These are phyloP conservation scores for Podospora australis DNA, from an alignment of 495 filamentous ascomycete species.

Conservation along the genomic window DNA sequence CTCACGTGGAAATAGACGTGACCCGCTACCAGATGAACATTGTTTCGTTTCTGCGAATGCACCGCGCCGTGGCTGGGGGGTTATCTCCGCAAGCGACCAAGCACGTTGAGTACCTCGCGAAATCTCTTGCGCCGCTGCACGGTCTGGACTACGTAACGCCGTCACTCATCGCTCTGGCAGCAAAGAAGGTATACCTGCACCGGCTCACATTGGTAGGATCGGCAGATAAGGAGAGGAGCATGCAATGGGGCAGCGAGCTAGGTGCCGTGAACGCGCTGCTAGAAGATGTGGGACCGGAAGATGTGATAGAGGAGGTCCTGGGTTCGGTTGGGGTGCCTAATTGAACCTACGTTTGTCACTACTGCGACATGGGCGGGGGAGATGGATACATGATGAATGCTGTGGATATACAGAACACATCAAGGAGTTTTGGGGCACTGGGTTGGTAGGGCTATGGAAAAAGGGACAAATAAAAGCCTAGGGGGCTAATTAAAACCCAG, in stretches of 20 bases:
- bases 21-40: constrained; percentile 79
- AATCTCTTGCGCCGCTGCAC: constrained; percentile 76
- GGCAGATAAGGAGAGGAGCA: constrained; percentile 65
- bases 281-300: constrained; percentile 62
- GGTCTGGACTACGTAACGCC: constrained; percentile 76
- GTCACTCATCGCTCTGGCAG: constrained; percentile 73
- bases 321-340: constrained; percentile 62
- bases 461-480: no score
- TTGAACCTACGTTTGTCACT: no score
- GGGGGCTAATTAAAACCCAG: no score
- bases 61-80: constrained; percentile 74
- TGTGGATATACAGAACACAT: background rate
- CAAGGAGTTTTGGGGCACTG: no score
- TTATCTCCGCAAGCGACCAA: constrained; percentile 69
- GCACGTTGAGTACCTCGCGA: constrained; percentile 62
- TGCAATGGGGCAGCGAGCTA: constrained; percentile 87
- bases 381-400: no score
- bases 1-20: constrained; percentile 51
- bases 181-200: constrained; percentile 51
- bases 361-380: no score
- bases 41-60: constrained; percentile 73
- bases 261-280: constrained; percentile 59
- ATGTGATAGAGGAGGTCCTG: constrained; percentile 79
- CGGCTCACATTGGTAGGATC: constrained; percentile 32
- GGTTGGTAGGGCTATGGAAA: no score